Conservation (phyloP, 805 yeast species). For the Metschnikowia vanudenii region DNA sequence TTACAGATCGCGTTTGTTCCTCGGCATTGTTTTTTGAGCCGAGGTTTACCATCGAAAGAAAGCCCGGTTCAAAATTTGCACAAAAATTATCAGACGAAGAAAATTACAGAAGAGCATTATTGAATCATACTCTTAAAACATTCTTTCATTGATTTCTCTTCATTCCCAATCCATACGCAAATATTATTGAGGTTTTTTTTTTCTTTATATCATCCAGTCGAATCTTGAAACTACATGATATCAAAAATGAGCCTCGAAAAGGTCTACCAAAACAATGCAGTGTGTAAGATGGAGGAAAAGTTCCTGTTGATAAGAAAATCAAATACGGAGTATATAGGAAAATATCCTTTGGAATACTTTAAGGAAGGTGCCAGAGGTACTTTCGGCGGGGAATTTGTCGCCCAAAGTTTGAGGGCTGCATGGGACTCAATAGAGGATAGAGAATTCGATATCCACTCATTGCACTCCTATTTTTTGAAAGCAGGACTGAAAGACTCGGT, state of each 20-base stretch:
- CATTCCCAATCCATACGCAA: too few relatives aligned
- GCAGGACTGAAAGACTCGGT: slow-evolving; percentile 24
- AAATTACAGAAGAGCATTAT: background rate
- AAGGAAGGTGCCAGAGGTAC: slow-evolving; percentile 25
- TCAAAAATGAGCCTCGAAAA: slow-evolving; percentile 14
- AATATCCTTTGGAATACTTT: slow-evolving; percentile 27
- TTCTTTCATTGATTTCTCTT: background rate
- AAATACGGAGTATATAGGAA: slow-evolving; percentile 22
- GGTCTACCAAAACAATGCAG: slow-evolving; percentile 10
- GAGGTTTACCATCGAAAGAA: background rate
- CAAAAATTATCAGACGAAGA: background rate
- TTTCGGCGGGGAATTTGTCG: slow-evolving; percentile 31
- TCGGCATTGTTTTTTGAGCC: slow-evolving; percentile 1
- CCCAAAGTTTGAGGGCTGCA: slow-evolving; percentile 28
- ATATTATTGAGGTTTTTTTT: too few relatives aligned
- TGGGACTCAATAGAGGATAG: slow-evolving; percentile 26
- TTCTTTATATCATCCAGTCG: too few relatives aligned
- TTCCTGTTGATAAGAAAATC: slow-evolving; percentile 15
- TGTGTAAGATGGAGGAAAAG: slow-evolving; percentile 23
- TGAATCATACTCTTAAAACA: too few relatives aligned
- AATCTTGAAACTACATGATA: background rate
- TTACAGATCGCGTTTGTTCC: slow-evolving; percentile 1
- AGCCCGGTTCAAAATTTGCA: background rate
- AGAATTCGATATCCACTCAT: slow-evolving; percentile 27
- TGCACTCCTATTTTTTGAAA: slow-evolving; percentile 29